phyloP scores from a whole-genome alignment of 352 stramenopile species.

The Pythium monospermum region DNA sequence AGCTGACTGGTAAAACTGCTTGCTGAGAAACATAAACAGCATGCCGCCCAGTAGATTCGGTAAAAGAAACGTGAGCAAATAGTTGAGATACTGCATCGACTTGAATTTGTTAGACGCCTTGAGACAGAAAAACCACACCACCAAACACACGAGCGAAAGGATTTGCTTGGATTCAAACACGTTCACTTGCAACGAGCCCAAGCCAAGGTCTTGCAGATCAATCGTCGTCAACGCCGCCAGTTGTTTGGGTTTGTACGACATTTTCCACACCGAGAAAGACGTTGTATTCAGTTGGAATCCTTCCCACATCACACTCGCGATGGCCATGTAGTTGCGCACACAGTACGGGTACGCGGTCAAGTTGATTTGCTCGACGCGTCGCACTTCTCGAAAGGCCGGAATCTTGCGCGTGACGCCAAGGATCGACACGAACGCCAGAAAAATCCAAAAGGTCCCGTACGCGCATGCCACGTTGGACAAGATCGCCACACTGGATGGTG shows the following conservation, averaged over 20 bases:
- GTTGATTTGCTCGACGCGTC: constrained; percentile 28
- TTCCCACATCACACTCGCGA: constrained; percentile 31
- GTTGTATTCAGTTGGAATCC: constrained; percentile 35
- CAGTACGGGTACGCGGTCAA: constrained; percentile 29
- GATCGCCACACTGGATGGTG: constrained; percentile 1
- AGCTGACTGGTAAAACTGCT: constrained; percentile 30
- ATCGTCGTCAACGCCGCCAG: constrained; percentile 27
- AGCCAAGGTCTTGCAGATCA: constrained; percentile 22
- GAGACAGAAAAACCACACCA: constrained; percentile 32
- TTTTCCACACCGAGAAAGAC: constrained; percentile 32
- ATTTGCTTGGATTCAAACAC: constrained; percentile 24
- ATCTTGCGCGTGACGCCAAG: constrained; percentile 26
- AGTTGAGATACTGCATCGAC: constrained; percentile 31
- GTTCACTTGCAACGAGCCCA: constrained; percentile 23
- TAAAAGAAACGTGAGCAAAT: constrained; percentile 31
- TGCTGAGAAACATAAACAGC: constrained; percentile 37
- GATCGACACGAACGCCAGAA: constrained; percentile 24
- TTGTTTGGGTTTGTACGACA: constrained; percentile 27
- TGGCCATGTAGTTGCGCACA: constrained; percentile 36
- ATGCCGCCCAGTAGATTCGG: constrained; percentile 25
- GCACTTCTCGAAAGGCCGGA: constrained; percentile 28
- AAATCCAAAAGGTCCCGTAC: constrained; percentile 27
- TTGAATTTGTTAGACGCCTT: constrained; percentile 44
- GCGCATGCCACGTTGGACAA: constrained; percentile 23
- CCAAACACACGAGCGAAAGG: constrained; percentile 19